Evolutionary conservation across 495 filamentous ascomycete genomes (phyloP), one percentile per base, ranked within the genome.

Genomic region (Rostrohypoxylon terebratum): DNA sequence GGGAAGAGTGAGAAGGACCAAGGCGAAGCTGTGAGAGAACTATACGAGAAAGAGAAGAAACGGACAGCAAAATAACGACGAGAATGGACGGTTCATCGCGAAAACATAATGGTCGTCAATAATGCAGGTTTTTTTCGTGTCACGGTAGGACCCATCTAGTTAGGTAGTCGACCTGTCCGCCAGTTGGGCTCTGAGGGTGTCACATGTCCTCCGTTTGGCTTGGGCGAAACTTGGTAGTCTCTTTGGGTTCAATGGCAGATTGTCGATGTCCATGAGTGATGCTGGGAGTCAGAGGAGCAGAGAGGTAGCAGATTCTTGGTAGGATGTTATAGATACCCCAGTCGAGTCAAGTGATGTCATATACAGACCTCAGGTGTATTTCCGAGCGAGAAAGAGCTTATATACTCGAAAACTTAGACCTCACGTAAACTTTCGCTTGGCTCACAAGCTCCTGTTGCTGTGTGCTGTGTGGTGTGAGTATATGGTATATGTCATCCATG

Each of bases 271-370:
- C 40, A 20, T 7, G 44, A 59, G 23, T 38, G 38, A 21, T 36
- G 38, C 4, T 62, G 2, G 31, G 44, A 21, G n/a, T 20, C 21
- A 23, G 45, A 13, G 34, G 48, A 65, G 14, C 11, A 47, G 40
- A 54, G 11, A 16, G 33, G 38, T 7, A 1, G 42, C 10, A 14
- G 4, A 18, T 42, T 53, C 14, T 6, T 9, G 42, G 18, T 28
- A 36, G 34, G 23, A 57, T 36, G 47, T 16, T 21, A 60, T 38
- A 13, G 55, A 68, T 68, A 68, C 64, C 64, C 64, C 64, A 53
- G 21, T 33, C 31, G 57, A 60, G 40, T 45, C 11, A 59, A 54
- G 11, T 8, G 28, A 55, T 36, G 21, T 53, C 23, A 28, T 28
- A 28, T 28, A 28, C 28, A 28, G 6, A n/a, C n/a, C n/a, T n/a